Evolutionary conservation across 768 basidiomycete species (phyloP), one percentile per base, ranked within the genome.

Genomic region (Tricholoma hemisulphureum): DNA sequence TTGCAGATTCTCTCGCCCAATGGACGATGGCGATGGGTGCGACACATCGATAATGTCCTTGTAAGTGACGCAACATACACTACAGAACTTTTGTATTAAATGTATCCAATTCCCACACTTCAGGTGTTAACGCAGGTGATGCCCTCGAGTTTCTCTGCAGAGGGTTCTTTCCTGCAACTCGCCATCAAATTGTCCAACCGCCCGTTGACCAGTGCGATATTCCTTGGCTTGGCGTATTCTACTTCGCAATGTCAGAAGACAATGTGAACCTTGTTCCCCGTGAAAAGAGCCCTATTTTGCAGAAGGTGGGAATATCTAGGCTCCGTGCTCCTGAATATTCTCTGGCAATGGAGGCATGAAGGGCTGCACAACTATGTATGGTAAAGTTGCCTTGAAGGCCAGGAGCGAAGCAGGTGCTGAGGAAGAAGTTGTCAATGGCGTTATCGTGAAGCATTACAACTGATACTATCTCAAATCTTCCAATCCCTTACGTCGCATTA

Each of bases 61-160:
- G 84, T 85, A 57, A 45, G 73, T 48, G 31, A 4, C 2, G 39
- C 16, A 20, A 0, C n/a, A n/a, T n/a, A 11, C 21, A n/a, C 23
- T 39, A 26, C 6, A 29, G 31, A 20, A 23, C 16, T 29, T n/a
- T 20, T 28, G 29, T 16, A 21, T 20, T 41, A 8, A 41, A 6
- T 50, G 35, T 54, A 41, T 3, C 45, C 9, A 18, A 35, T 5
- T 20, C 14, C 23, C 23, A 46, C 28, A 8, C 18, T 18, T 16
- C 32, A 85, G 85, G 77, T 84, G 75, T 88, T 49, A 86, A 87
- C 52, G 76, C 81, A 0, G 85, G 85, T 5, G 85, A 86, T 57
- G 77, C 79, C 0, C 65, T 88, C 60, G 80, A 86, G 52, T 83
- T 86, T 63, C 73, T 87, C 20, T 83, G 82, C 1, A 84, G 85